Evolutionary conservation across 176 grass and related monocot species (phyloP).

Genomic region (Alopecurus myosuroides): DNA sequence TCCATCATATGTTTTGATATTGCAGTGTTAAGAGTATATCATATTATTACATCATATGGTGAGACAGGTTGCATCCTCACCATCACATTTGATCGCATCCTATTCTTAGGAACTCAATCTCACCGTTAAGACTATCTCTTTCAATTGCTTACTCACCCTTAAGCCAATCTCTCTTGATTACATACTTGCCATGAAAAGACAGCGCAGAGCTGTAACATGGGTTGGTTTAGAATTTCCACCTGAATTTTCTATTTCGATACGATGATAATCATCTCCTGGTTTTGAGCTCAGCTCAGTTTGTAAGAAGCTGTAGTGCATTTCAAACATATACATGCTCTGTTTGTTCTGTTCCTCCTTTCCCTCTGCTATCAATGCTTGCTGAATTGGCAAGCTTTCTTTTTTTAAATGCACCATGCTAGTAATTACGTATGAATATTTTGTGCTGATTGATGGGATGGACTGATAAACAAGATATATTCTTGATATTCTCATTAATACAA

Average conservation of each 20-base stretch:
- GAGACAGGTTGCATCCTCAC: not conserved
- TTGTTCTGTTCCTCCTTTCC: not conserved
- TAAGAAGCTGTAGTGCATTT: not conserved
- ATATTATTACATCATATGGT: not conserved
- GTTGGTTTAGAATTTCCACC: not conserved
- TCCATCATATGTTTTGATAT: not conserved
- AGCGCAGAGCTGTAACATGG: not conserved
- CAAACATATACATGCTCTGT: not conserved
- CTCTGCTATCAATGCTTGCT: not conserved
- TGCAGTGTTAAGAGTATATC: not conserved
- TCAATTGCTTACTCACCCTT: not conserved
- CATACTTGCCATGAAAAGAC: constrained; percentile 1
- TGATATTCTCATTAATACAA: not conserved
- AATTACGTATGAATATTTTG: not conserved
- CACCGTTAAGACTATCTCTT: not conserved
- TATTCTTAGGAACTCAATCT: not conserved
- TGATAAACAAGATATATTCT: not conserved
- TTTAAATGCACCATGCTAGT: not conserved
- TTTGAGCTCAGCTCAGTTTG: not conserved
- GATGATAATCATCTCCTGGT: not conserved
- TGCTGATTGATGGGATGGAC: not conserved
- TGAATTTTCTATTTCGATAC: not conserved
- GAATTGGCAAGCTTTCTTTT: not conserved
- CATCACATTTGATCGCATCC: not conserved
- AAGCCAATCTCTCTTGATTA: not conserved